Evolutionary conservation across 495 filamentous ascomycete species (phyloP), one percentile per base, ranked within the genome.

Genomic region (Penicillium coffeae): DNA sequence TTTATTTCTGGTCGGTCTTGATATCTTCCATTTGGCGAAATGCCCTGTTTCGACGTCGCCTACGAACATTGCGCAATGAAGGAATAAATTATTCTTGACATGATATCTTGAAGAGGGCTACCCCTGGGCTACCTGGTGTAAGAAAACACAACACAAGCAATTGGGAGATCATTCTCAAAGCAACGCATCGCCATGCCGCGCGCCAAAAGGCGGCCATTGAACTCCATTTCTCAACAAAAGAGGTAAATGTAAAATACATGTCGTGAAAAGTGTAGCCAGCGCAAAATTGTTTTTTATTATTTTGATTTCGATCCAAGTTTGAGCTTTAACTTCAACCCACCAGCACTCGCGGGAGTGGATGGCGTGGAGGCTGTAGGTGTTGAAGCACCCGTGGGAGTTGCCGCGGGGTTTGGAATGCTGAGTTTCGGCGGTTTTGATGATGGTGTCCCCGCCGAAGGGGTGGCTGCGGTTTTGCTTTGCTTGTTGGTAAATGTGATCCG

Each of bases 401-500:
- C 32, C 4, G 65, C 59, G 14, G 64, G 54, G 3, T 64, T 70
- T 8, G 72, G 69, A 6, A 73, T 70, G 32, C 65, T 61, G 20
- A 73, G 42, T 48, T 72, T 75, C 14, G 70, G 62, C 19, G 65
- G 56, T 21, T 43, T 36, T 3, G 36, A 52, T 13, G 63, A 58
- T 14, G 68, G 55, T 0, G 64, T 60, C 37, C 51, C 55, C 13
- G n/a, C n/a, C n/a, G n/a, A n/a, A n/a, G 52, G 52, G 8, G 39
- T 41, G 7, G 52, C 14, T 41, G 36, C 50, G 7, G 54, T 52
- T 55, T 73, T 73, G 46, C 66, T 62, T 51, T 70, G 65, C 48
- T 75, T 75, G 60, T n/a, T n/a, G n/a, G n/a, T n/a, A n/a, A 75
- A 75, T 19, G 69, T 73, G 46, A 75, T 72, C 0, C 70, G 62